Percentiles rank a stretch among this genome's conserved stretches.
phyloP scores from a whole-genome alignment of 192 early-diverging fungal species.

The Mortierella antarctica region DNA sequence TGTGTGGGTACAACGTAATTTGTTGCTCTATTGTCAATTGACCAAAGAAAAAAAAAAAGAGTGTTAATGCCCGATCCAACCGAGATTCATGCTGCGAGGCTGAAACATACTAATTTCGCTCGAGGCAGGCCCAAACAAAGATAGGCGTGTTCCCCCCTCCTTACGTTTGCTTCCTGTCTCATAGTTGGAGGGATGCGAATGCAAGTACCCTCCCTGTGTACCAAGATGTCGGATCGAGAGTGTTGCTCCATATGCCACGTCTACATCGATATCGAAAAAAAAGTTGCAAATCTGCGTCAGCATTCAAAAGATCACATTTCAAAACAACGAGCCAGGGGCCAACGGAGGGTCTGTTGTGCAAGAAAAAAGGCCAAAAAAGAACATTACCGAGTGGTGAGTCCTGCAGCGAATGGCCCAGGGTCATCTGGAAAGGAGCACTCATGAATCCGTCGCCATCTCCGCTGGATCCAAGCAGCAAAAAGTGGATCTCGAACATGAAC shows the following conservation, averaged over 20 bases:
- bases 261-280: slow-evolving; percentile 44
- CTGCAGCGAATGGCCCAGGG: slow-evolving; percentile 73
- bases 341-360: background rate
- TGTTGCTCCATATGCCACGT: slow-evolving; percentile 70
- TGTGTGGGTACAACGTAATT: slow-evolving; percentile 58
- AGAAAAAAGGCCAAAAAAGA: background rate
- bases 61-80: too few relatives aligned
- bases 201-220: slow-evolving; percentile 81
- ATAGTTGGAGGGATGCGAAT: slow-evolving; percentile 75
- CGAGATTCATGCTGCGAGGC: too few relatives aligned
- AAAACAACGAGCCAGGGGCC: background rate
- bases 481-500: slow-evolving; percentile 91
- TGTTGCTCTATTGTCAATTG: slow-evolving; percentile 51
- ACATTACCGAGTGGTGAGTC: slow-evolving; percentile 52
- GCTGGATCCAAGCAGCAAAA: slow-evolving; percentile 74
- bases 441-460: slow-evolving; percentile 95
- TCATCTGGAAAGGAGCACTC: slow-evolving; percentile 88
- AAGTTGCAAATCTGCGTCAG: background rate
- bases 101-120: too few relatives aligned
- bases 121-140: background rate
- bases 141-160: background rate
- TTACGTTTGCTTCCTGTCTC: slow-evolving; percentile 82
- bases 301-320: background rate
- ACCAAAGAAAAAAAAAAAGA: background rate
- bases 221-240: slow-evolving; percentile 74